These are phyloP conservation scores for Malus sieversii DNA, from an alignment of 306 rosid species.

Conservation along the genomic window DNA sequence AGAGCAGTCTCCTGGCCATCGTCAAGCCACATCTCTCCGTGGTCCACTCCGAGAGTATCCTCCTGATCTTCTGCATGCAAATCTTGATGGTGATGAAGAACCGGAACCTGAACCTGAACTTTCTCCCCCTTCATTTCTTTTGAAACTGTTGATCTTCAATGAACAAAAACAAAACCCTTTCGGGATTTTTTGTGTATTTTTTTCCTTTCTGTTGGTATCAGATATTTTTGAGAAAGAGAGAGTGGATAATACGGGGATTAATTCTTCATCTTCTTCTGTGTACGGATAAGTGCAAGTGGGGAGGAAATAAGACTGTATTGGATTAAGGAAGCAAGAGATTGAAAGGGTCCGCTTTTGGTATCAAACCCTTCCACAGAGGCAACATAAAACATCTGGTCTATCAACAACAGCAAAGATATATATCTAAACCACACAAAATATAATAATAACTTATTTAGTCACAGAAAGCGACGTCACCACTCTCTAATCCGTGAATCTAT, in stretches of 20 bases:
- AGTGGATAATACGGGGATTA: background rate
- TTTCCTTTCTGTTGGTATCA: conserved; percentile 13
- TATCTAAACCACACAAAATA: background rate
- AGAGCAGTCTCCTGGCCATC: conserved; percentile 29
- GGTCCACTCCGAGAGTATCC: conserved; percentile 19
- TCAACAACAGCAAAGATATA: conserved; percentile 15
- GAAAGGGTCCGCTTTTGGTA: conserved; percentile 38
- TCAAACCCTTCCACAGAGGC: conserved; percentile 48
- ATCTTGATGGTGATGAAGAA: conserved; percentile 20
- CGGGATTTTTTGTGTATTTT: background rate
- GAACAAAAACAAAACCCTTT: background rate
- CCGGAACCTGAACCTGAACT: background rate
- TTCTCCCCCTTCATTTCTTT: background rate
- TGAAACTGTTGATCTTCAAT: background rate
- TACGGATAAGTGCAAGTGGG: conserved; percentile 39
- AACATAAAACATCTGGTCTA: conserved; percentile 76
- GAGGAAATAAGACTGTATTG: conserved; percentile 19
- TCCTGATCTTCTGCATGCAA: conserved; percentile 46
- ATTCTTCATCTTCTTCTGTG: conserved; percentile 4
- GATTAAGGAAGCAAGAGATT: conserved; percentile 58
- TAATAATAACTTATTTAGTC: background rate
- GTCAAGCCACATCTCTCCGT: conserved; percentile 50
- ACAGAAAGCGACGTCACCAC: background rate
- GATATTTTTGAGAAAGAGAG: conserved; percentile 33
- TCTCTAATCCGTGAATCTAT: background rate